Evolutionary conservation across 768 basidiomycete genomes (phyloP), one percentile per base, ranked within the genome.

Genomic region (Psilocybe azurescens): DNA sequence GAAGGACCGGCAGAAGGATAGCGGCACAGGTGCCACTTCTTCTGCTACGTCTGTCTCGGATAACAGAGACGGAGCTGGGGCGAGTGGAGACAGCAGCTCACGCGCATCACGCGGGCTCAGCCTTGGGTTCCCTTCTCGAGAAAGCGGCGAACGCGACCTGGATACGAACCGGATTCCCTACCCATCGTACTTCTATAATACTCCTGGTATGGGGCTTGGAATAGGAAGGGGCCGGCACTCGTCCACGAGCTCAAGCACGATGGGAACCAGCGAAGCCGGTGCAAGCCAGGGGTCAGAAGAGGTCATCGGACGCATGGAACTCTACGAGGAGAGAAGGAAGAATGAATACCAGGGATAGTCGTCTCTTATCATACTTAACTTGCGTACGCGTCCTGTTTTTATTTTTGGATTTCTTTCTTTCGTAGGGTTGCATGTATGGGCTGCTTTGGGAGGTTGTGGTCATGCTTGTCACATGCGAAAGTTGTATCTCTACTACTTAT

Each of bases 221-320:
- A 46, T 69, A 41, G 65, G 69, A 32, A 58, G 68, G 14, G 70
- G 55, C 13, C 59, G 70, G 29, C 66, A 66, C 24, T 62, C 65
- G 5, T 70, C 70, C 24, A 64, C 62, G 47, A 71, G 67, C 58
- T 69, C 68, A 32, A 73, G 72, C 44, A 72, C 67, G 3, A 53
- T 70, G 41, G 72, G 59, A 49, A 64, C 62, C 36, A 70, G 74
- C 52, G 70, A 71, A 10, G 65, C 58, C 52, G 65, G 62, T 16
- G 67, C 64, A 14, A 73, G 74, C 51, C 77, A 76, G 72, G 83
- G 75, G 54, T 83, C 75, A 66, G 81, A 79, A 63, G 86, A 88
- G 73, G 84, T 87, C 6, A 76, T 88, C 58, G 86, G 86, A 44
- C 70, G 80, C 65, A 76, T 88, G 77, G 86, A 87, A 48, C 58